Conservation (phyloP, 2,329 filamentous ascomycete species). For the Sordariomycetes sp. region DNA sequence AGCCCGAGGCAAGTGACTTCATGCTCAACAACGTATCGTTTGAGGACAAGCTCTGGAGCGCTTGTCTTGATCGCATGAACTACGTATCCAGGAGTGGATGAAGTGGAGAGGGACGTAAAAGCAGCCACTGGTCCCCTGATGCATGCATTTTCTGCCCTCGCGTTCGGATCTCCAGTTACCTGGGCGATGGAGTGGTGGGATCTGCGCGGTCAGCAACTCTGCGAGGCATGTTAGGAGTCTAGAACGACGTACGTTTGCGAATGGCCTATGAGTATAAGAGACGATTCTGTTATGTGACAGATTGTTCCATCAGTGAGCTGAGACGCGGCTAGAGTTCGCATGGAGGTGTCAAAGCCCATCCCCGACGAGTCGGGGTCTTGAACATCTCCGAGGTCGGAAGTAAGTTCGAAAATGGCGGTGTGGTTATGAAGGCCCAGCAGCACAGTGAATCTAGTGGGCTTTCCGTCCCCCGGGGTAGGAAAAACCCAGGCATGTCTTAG, state of each 20-base stretch:
- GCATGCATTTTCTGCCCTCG: constrained; percentile 27
- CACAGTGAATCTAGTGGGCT: constrained; percentile 12
- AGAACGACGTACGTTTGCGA: neutral
- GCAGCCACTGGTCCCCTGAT: constrained; percentile 23
- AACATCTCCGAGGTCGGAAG: constrained; percentile 30
- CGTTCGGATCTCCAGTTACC: constrained; percentile 13
- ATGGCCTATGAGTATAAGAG: constrained; percentile 19
- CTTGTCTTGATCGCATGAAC: neutral
- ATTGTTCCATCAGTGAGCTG: constrained; percentile 21
- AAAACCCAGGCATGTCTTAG: constrained; percentile 43
- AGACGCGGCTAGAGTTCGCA: constrained; percentile 34
- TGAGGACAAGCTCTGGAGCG: neutral
- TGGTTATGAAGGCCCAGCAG: constrained; percentile 35
- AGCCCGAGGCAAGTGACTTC: constrained; percentile 34
- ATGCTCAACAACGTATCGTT: neutral
- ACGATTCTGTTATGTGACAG: constrained; percentile 40
- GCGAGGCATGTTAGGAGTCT: neutral
- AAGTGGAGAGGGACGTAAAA: constrained; percentile 20
- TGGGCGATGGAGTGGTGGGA: constrained; percentile 18
- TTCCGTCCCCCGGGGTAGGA: constrained; percentile 4
- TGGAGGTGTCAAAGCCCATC: constrained; percentile 35
- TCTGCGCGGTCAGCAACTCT: constrained; percentile 6
- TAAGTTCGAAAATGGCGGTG: constrained; percentile 33
- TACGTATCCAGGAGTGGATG: constrained; percentile 8
- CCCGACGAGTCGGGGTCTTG: constrained; percentile 24